Percentiles rank a stretch among this genome's conserved stretches.
These are phyloP conservation scores for Amylocystis lapponica DNA, from an alignment of 768 basidiomycete species.

Conservation along the genomic window DNA sequence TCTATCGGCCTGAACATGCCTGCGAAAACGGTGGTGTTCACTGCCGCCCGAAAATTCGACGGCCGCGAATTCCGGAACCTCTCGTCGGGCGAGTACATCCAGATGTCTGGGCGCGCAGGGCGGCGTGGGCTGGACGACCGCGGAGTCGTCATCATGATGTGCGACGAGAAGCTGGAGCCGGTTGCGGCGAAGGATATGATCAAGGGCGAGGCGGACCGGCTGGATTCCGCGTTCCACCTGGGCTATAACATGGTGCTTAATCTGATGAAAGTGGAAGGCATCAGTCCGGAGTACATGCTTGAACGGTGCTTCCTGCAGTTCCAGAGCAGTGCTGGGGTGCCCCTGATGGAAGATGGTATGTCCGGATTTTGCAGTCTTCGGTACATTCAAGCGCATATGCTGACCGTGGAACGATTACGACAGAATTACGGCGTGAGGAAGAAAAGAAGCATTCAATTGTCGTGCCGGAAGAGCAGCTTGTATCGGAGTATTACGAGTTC, in stretches of 20 bases:
- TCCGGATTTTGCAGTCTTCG: constrained; percentile 4
- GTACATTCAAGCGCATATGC: no score
- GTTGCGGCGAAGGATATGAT: constrained; percentile 91
- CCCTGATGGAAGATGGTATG: constrained; percentile 76
- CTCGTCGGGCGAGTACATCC: constrained; percentile 95
- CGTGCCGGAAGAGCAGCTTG: constrained; percentile 79
- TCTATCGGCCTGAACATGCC: constrained; percentile 99
- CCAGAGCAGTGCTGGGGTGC: constrained; percentile 91
- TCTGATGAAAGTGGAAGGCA: constrained; percentile 96
- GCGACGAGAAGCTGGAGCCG: constrained; percentile 96
- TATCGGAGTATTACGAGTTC: constrained; percentile 88
- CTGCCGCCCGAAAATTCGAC: constrained; percentile 91
- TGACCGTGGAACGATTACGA: neutral
- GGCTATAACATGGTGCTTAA: constrained; percentile 99
- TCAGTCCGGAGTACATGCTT: constrained; percentile 97
- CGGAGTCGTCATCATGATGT: constrained; percentile 99
- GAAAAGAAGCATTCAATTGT: constrained; percentile 52
- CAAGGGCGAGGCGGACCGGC: constrained; percentile 93
- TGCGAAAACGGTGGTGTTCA: constrained; percentile 98
- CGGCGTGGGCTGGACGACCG: constrained; percentile 95
- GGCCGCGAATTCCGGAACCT: constrained; percentile 91
- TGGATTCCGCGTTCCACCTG: constrained; percentile 97
- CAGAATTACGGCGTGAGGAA: constrained; percentile 77
- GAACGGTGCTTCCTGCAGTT: constrained; percentile 98
- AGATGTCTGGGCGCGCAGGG: constrained; percentile 98